phyloP scores from a whole-genome alignment of 331 rosid species.

The Erythrophleum ivorense region DNA sequence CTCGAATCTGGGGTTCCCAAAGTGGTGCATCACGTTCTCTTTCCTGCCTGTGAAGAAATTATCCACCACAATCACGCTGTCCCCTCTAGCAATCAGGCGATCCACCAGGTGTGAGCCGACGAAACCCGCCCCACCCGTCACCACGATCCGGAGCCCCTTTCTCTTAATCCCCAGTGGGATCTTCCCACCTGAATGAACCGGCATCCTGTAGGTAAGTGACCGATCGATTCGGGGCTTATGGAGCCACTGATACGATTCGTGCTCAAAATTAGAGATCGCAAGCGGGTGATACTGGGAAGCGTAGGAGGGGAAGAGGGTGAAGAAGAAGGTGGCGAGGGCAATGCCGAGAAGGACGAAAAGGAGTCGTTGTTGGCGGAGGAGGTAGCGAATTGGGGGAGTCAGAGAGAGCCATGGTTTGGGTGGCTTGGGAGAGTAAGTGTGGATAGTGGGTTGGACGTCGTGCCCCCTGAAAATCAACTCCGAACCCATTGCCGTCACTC shows the following conservation, averaged over 20 bases:
- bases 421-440: conserved; percentile 79
- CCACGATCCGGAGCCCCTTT: conserved; percentile 88
- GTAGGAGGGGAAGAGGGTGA: conserved; percentile 57
- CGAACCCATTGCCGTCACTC: conserved; percentile 58
- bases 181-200: conserved; percentile 64
- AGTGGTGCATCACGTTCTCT: conserved; percentile 90
- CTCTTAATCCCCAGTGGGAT: conserved; percentile 73
- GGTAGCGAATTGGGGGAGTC: conserved; percentile 70
- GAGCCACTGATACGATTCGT: conserved; percentile 31
- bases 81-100: conserved; percentile 83
- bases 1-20: conserved; percentile 85
- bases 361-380: conserved; percentile 84
- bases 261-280: conserved; percentile 41
- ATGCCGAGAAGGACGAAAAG: conserved; percentile 77
- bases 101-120: conserved; percentile 93
- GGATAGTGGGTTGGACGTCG: conserved; percentile 57
- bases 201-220: conserved; percentile 37
- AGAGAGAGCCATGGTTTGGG: conserved; percentile 76
- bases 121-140: conserved; percentile 93
- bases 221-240: conserved; percentile 48
- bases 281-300: conserved; percentile 29
- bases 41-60: conserved; percentile 91
- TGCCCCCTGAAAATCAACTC: conserved; percentile 88
- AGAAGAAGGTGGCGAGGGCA: conserved; percentile 65
- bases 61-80: conserved; percentile 89